Evolutionary conservation across 176 grass and related monocot genomes (phyloP), one percentile per base, ranked within the genome.

Genomic region (Aegilops longissima): DNA sequence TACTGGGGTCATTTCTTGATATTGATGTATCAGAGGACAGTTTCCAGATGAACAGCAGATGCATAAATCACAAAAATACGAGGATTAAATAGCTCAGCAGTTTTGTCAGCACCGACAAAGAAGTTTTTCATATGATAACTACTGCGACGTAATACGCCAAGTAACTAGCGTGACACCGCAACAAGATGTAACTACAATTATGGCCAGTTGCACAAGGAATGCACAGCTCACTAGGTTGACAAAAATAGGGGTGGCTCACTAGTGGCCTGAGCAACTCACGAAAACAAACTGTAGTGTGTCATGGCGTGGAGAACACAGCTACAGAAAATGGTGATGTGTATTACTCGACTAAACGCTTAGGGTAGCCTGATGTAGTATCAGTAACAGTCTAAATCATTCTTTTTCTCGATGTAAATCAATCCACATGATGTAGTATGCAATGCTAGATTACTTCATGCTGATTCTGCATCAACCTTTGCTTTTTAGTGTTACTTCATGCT

Each of bases 1-100:
- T 92, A 84, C 20, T 85, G 27, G 86, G 83, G 74, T 83, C 79
- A 33, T 82, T 86, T 52, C 54, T 83, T 5, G 71, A 82, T 54
- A 44, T 79, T 3, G 64, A 82, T 63, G 56, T 70, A 24, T 82
- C 82, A 70, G 39, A 56, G 52, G 65, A 84, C 64, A 82, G 56
- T 66, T 82, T 59, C 44, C 72, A 88, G 65, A 63, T 88, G 76
- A 80, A 13, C 81, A 91, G 5, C n/a, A 82, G 78, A 73, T 58
- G 6, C 5, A 74, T 7, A 84, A 21, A 39, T 61, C 61, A 12
- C 16, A 77, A 69, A 76, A 21, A n/a, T 9, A 16, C 69, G 47
- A 79, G 11, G 39, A 40, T 40, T 40, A 2, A 40, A 40, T 40
- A 40, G 1, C 39, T 9, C 39, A 40, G 8, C 39, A 40, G 39